Evolutionary conservation across 495 filamentous ascomycete genomes (phyloP).

Genomic region (Hypoxylon lienhwacheense): DNA sequence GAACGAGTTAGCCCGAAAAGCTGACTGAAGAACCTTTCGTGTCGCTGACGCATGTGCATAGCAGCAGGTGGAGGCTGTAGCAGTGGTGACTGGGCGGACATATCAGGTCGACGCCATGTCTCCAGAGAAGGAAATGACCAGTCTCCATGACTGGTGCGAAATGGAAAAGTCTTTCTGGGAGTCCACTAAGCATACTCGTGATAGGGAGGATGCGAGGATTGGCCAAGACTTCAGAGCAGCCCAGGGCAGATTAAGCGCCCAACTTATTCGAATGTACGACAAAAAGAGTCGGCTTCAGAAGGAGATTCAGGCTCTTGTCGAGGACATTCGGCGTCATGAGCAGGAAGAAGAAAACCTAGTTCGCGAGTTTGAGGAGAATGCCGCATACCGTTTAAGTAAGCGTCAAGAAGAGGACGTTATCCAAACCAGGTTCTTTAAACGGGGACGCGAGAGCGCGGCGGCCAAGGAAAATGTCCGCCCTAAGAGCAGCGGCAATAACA

Average conservation of each 20-base stretch:
- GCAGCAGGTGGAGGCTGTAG: slow-evolving; percentile 4
- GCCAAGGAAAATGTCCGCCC: slow-evolving; percentile 20
- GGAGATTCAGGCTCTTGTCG: slow-evolving; percentile 12
- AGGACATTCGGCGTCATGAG: slow-evolving; percentile 21
- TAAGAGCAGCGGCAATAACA: slow-evolving; percentile 24
- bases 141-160: slow-evolving; percentile 24
- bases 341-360: slow-evolving; percentile 24
- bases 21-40: neutral
- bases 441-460: slow-evolving; percentile 10
- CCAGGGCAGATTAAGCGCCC: slow-evolving; percentile 21
- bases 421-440: slow-evolving; percentile 23
- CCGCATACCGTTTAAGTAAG: neutral
- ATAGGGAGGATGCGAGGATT: slow-evolving; percentile 21
- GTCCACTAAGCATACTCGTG: slow-evolving; percentile 17
- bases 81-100: slow-evolving; percentile 10
- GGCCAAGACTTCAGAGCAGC: slow-evolving; percentile 17
- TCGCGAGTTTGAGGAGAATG: slow-evolving; percentile 22
- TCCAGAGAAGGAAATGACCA: slow-evolving; percentile 18
- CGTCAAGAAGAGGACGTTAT: slow-evolving; percentile 28
- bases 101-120: slow-evolving; percentile 28
- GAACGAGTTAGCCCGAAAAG: too few relatives aligned
- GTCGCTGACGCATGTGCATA: slow-evolving; percentile 11
- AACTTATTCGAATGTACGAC: slow-evolving; percentile 26
- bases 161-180: slow-evolving; percentile 29
- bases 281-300: slow-evolving; percentile 12